Evolutionary conservation across 768 basidiomycete species (phyloP).

Genomic region (Brasilioporus rufonigricans): DNA sequence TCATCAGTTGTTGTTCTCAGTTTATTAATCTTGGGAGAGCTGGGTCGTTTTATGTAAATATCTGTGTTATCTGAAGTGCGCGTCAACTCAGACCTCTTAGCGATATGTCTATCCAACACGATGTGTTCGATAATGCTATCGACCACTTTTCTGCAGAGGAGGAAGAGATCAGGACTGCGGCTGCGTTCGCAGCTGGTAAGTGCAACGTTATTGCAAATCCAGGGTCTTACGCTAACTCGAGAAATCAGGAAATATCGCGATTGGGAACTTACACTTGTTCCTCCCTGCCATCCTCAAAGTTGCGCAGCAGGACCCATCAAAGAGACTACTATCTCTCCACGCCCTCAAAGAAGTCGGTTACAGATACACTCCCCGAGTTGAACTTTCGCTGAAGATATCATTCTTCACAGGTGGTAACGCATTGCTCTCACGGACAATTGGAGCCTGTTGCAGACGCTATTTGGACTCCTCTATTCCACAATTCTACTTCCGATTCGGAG

Average conservation of each 20-base stretch:
- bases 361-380: neutral
- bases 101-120: constrained; percentile 79
- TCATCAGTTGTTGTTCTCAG: constrained; percentile 74
- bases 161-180: constrained; percentile 86
- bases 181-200: constrained; percentile 90
- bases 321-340: constrained; percentile 82
- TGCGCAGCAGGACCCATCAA: constrained; percentile 70
- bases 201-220: neutral
- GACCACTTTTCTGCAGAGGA: constrained; percentile 73
- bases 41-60: constrained; percentile 82
- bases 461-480: constrained; percentile 91
- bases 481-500: constrained; percentile 78
- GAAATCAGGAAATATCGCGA: constrained; percentile 85
- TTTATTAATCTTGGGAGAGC: constrained; percentile 86
- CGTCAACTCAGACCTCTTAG: constrained; percentile 40
- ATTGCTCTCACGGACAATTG: constrained; percentile 81
- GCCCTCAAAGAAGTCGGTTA: constrained; percentile 82
- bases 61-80: neutral
- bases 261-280: constrained; percentile 87
- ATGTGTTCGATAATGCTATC: constrained; percentile 75
- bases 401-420: constrained; percentile 73
- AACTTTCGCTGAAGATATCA: neutral
- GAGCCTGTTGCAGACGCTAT: constrained; percentile 85
- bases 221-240: neutral
- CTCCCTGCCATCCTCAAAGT: constrained; percentile 81